Evolutionary conservation across 768 basidiomycete genomes (phyloP), one percentile per base, ranked within the genome.

Genomic region (Naematelia encephala): DNA sequence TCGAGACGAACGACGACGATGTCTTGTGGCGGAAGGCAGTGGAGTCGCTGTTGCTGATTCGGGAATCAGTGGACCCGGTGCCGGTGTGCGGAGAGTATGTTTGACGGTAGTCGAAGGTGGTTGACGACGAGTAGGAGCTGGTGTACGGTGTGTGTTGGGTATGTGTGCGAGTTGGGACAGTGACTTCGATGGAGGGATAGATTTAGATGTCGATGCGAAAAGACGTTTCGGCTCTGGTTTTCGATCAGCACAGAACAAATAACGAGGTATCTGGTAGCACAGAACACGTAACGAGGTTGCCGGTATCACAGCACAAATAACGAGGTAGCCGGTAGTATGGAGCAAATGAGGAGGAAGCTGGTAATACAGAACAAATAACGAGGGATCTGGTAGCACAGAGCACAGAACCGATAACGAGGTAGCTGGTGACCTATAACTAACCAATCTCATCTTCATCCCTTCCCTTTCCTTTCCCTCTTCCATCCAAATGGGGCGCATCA

Each of bases 181-280:
- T 8, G 69, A 70, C 52, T 73, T 73, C 13, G 69, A 70, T 12
- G 67, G 63, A 21, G 59, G 63, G 26, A 70, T 49, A 22, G 67
- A 34, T 45, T 62, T 62, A 12, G 63, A 55, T 11, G 66, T 54
- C 1, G 67, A 62, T 3, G 59, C 56, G 56, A 73, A 73, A 2
- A 73, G 53, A 16, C 72, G 56, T 58, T 70, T 73, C 1, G 72
- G 72, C 30, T 59, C 72, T 73, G 55, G 5, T 19, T 4, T 21
- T 16, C 2, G 28, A 28, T 30, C 29, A 30, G 21, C n/a, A 21
- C 43, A 51, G 43, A 39, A 30, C 11, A 54, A 19, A 54, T 13
- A 52, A 11, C n/a, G n/a, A n/a, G n/a, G n/a, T n/a, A n/a, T n/a
- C n/a, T n/a, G n/a, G 34, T 39, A 39, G 34, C 8, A 39, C n/a